These are phyloP conservation scores for Gillenia trifoliata DNA, from an alignment of 306 rosid species.

Conservation along the genomic window DNA sequence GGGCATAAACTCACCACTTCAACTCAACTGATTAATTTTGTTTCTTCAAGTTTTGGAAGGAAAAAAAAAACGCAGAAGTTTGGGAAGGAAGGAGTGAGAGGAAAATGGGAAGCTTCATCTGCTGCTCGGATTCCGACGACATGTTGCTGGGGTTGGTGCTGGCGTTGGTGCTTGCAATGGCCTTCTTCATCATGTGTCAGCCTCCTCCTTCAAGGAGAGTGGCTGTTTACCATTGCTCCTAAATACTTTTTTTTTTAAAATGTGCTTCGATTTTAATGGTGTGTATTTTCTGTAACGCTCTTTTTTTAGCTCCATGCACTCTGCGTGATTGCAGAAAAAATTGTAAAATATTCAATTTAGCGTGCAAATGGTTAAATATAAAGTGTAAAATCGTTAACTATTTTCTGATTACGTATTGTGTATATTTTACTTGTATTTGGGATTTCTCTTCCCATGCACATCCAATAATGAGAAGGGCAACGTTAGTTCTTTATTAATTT, in stretches of 20 bases:
- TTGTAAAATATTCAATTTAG: too few relatives aligned
- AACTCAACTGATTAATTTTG: neutral
- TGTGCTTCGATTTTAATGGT: neutral
- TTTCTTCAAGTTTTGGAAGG: neutral
- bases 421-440: neutral
- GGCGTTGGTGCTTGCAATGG: conserved; percentile 34
- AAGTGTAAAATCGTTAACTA: too few relatives aligned
- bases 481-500: neutral
- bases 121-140: neutral
- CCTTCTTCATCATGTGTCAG: conserved; percentile 26
- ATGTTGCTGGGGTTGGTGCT: conserved; percentile 30
- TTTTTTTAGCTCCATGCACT: neutral
- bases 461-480: neutral
- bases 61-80: neutral
- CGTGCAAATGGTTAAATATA: too few relatives aligned
- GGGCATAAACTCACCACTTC: neutral
- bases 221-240: conserved; percentile 28
- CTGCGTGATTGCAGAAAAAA: neutral
- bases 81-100: neutral
- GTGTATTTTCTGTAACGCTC: neutral
- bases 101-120: conserved; percentile 1
- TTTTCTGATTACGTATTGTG: neutral
- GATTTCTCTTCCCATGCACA: neutral
- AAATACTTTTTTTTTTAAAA: neutral
- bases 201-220: conserved; percentile 31